These are phyloP conservation scores for Penstemon newberryi DNA, from an alignment of 257 asterid species.

Conservation along the genomic window DNA sequence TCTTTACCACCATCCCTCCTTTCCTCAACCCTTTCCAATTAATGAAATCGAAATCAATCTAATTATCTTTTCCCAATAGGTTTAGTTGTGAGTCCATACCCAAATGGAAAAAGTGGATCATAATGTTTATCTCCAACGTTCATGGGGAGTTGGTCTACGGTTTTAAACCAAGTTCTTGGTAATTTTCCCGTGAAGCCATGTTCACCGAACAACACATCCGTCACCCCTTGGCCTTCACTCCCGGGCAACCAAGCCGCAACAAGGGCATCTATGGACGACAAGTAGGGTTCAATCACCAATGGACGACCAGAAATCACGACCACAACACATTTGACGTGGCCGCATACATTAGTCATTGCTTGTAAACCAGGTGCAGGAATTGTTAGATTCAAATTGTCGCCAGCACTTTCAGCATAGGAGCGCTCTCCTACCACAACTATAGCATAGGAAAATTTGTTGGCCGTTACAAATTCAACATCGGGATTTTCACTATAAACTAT, in stretches of 20 bases:
- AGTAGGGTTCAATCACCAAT: conserved; percentile 35
- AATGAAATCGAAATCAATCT: no score
- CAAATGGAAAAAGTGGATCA: conserved; percentile 35
- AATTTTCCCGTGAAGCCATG: conserved; percentile 7
- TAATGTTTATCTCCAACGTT: conserved; percentile 25
- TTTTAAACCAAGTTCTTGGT: conserved; percentile 15
- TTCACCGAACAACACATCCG: conserved; percentile 22
- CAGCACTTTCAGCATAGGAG: conserved; percentile 42
- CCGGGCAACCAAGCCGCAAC: conserved; percentile 60
- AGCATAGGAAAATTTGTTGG: conserved; percentile 33
- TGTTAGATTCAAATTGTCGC: conserved; percentile 39
- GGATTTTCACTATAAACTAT: conserved; percentile 34
- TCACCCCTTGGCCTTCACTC: conserved; percentile 43
- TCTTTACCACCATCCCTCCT: no score
- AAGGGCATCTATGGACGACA: conserved; percentile 35
- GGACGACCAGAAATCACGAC: conserved; percentile 48
- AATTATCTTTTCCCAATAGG: no score
- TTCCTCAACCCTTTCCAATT: no score
- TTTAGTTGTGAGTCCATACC: conserved; percentile 31
- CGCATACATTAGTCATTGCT: conserved; percentile 35
- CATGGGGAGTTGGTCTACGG: conserved; percentile 1
- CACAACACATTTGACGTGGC: conserved; percentile 38
- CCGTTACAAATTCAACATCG: conserved; percentile 9
- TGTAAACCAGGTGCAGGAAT: conserved; percentile 32
- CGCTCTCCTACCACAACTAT: conserved; percentile 49